These are phyloP conservation scores for Tephrocybe sp. DNA, from an alignment of 768 basidiomycete species.

Conservation along the genomic window DNA sequence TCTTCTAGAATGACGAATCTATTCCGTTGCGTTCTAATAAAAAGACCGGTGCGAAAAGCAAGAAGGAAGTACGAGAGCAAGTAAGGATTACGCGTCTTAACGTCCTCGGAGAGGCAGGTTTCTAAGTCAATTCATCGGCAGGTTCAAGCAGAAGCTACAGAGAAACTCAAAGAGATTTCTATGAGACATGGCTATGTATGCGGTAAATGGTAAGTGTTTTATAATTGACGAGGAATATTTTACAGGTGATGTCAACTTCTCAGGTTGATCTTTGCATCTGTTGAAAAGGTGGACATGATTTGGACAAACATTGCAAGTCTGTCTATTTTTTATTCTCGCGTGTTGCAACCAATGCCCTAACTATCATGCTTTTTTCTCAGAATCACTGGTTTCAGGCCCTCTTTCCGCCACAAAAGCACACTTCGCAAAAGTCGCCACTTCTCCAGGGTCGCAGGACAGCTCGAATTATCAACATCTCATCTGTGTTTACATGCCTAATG, in stretches of 20 bases:
- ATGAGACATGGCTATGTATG: constrained; percentile 45
- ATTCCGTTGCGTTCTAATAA: constrained; percentile 70
- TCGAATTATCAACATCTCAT: constrained; percentile 61
- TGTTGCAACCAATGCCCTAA: neutral
- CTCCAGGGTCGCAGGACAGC: constrained; percentile 38
- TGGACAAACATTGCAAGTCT: constrained; percentile 63
- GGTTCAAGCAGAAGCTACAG: constrained; percentile 58
- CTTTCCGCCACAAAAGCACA: constrained; percentile 55
- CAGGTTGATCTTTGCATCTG: constrained; percentile 66
- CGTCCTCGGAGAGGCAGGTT: neutral
- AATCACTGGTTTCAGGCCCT: constrained; percentile 63
- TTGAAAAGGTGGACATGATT: constrained; percentile 60
- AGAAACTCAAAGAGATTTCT: constrained; percentile 60
- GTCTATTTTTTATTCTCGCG: constrained; percentile 16
- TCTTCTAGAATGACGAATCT: constrained; percentile 53
- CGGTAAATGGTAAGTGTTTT: constrained; percentile 61
- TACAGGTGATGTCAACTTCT: neutral
- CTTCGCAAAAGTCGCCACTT: constrained; percentile 66
- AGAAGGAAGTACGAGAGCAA: constrained; percentile 72
- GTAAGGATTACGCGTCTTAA: constrained; percentile 29
- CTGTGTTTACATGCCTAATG: constrained; percentile 69
- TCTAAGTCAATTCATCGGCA: constrained; percentile 20
- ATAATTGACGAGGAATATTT: neutral
- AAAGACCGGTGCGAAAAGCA: constrained; percentile 69
- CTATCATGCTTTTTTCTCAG: constrained; percentile 27